These are phyloP conservation scores for Penicillium manginii DNA, from an alignment of 495 filamentous ascomycete species.

Conservation along the genomic window DNA sequence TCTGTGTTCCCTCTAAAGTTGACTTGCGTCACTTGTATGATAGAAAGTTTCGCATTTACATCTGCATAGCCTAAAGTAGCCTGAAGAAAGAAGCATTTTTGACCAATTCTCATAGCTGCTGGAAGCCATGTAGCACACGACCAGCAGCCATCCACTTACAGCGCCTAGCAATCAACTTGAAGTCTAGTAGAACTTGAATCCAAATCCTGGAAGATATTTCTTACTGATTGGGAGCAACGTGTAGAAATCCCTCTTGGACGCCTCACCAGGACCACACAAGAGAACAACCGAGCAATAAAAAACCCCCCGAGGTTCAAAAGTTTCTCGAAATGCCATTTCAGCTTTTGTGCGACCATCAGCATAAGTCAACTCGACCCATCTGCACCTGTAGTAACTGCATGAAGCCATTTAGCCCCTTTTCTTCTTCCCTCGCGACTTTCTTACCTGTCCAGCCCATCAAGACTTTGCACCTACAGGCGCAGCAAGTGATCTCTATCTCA, in stretches of 20 bases:
- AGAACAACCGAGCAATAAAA: background rate
- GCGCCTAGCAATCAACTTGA: background rate
- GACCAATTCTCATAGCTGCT: background rate
- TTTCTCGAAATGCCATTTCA: slow-evolving; percentile 13
- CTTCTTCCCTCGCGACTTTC: background rate
- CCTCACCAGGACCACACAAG: background rate
- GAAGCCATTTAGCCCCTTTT: background rate
- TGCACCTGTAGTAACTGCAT: slow-evolving; percentile 6
- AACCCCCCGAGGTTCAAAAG: too few species aligned
- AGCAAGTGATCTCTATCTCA: background rate
- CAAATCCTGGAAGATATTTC: too few species aligned
- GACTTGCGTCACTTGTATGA: slow-evolving; percentile 3
- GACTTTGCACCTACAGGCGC: too few species aligned
- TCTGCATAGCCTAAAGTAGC: background rate
- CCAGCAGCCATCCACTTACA: background rate
- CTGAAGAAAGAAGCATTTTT: background rate
- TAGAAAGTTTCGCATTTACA: background rate
- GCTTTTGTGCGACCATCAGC: slow-evolving; percentile 22
- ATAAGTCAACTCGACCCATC: background rate
- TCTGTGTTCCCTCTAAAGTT: background rate
- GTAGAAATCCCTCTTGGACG: background rate
- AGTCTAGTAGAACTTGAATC: too few species aligned
- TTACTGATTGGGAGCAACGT: too few species aligned
- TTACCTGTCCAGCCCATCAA: too few species aligned
- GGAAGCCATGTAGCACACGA: background rate